A percentile compares a stretch with the other conserved stretches of the same genome.
phyloP scores from a whole-genome alignment of 2,329 filamentous ascomycete species.

The Penicillium nordicum region DNA sequence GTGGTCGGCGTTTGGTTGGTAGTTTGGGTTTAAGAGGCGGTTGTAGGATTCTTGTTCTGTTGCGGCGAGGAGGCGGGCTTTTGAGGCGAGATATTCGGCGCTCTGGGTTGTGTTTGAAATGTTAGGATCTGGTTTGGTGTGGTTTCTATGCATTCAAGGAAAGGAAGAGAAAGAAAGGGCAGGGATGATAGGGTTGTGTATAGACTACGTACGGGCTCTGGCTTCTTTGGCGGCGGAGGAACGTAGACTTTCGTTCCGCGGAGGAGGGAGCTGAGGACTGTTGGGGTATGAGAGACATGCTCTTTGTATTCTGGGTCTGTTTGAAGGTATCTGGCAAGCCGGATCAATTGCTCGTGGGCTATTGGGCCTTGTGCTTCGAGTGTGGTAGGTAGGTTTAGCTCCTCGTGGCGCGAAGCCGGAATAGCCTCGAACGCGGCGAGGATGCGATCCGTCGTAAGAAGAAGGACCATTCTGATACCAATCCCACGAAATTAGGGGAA shows the following conservation, averaged over 20 bases:
- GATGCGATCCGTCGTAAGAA: slow-evolving; percentile 41
- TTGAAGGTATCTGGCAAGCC: slow-evolving; percentile 33
- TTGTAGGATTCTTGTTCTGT: slow-evolving; percentile 81
- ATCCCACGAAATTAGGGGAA: not conserved
- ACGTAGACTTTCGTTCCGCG: slow-evolving; percentile 69
- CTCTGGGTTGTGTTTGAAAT: slow-evolving; percentile 45
- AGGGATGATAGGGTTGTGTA: not conserved
- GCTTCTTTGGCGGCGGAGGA: slow-evolving; percentile 75
- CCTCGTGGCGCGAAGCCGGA: slow-evolving; percentile 28
- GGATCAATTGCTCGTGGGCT: slow-evolving; percentile 42
- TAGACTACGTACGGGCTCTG: slow-evolving; percentile 62
- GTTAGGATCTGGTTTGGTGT: not conserved
- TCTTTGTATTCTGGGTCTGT: slow-evolving; percentile 12
- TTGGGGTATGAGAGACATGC: not conserved
- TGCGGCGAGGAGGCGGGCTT: slow-evolving; percentile 77
- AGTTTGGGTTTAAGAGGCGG: slow-evolving; percentile 61
- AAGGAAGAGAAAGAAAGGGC: not conserved
- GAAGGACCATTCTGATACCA: slow-evolving; percentile 38
- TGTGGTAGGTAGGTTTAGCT: slow-evolving; percentile 35
- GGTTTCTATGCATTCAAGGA: not conserved
- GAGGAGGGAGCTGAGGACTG: slow-evolving; percentile 67
- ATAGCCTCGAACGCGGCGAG: slow-evolving; percentile 39
- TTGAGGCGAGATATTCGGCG: slow-evolving; percentile 78
- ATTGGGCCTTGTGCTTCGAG: slow-evolving; percentile 35
- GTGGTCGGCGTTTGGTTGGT: slow-evolving; percentile 51